Base-by-base conservation (phyloP, 768 basidiomycete genomes). In the Russula abietina region DNA sequence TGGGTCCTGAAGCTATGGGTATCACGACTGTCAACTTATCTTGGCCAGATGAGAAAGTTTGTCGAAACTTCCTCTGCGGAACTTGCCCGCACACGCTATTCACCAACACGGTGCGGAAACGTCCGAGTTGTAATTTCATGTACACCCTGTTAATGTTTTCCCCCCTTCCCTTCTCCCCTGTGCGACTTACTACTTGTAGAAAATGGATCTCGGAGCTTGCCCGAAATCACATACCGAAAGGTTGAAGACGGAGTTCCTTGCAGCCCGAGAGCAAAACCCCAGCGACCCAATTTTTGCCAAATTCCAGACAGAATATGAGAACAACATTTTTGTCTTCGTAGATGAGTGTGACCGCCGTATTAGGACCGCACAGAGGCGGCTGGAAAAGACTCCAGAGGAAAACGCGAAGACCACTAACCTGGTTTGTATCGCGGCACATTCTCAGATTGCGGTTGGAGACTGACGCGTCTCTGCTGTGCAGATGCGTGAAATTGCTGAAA, bases 1-100 rank as follows among this genome's bases (percentile, higher is more conserved):
- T 98, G 95, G 96, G 93, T n/a, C 91, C 96, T 51, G 96, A 99
- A 77, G 94, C 97, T 22, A 96, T 99, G 93, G 97, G 97, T 70
- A 87, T 94, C 49, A 86, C 91, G 50, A 93, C 91, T 69, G 87
- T 89, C 67, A 95, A 98, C 76, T 80, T 97, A 63, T 85, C 87
- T 66, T 95, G 94, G 91, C 87, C 85, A 36, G 92, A 95, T 75
- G 94, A 96, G 70, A 98, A 98, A 81, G 96, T 98, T 9, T 98
- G 97, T 83, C 84, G 90, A 73, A 98, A 98, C 77, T 98, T 93
- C 79, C 78, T 98, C 33, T 98, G 96, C 70, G 97, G 97, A 57
- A 95, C 92, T n/a, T 99, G 97, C 73, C 97, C 97, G 2, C 97
- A 99, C 75, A 84, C 93, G 0, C 81, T 99, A 55, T 98, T 98